Evolutionary conservation across 2,329 filamentous ascomycete species (phyloP), one percentile per base, ranked within the genome.

Genomic region (Ramichloridium luteum): DNA sequence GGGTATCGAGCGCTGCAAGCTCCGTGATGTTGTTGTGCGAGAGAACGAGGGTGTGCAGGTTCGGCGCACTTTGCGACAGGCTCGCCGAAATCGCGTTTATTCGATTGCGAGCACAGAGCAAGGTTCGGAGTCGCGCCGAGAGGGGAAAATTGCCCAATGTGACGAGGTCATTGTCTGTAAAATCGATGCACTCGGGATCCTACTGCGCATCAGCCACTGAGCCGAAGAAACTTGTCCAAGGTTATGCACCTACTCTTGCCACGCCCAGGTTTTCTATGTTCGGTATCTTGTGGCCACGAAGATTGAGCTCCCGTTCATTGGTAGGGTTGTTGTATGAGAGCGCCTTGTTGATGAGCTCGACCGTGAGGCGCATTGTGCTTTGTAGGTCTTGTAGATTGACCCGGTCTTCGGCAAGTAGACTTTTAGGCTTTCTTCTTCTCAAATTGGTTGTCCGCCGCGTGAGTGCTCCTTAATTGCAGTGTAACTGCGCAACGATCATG

Each of bases 291-390:
- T 96, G 86, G 67, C 90, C 90, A 93, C 90, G 78, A 53, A 98
- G 83, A 70, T 96, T 86, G 60, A 98, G 76, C 74, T 98, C 90
- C 62, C 90, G 84, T 72, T 98, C 90, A 67, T 90, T 93, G 61
- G 98, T 74, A 58, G 88, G 86, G 65, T 96, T 98, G 64, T 96
- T 80, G 71, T 94, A 98, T 59, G 88, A 94, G 48, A 93, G 80
- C 56, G 90, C 93, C 61, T 75, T 77, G 62, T 84, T 75, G 65
- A 98, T 92, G 54, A 96, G 77, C 61, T 96, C 90, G 48, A 83
- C 78, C 43, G 88, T 94, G 65, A 98, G 77, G 70, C 88, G 79
- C 90, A 98, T 96, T 28, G 43, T 65, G 55, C 50, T 20, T n/a
- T n/a, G n/a, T n/a, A n/a, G 16, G n/a, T n/a, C 28, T 6, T n/a